These are phyloP conservation scores for Rhizophlyctis rosea DNA, from an alignment of 192 early-diverging fungal genomes.

Conservation along the genomic window DNA sequence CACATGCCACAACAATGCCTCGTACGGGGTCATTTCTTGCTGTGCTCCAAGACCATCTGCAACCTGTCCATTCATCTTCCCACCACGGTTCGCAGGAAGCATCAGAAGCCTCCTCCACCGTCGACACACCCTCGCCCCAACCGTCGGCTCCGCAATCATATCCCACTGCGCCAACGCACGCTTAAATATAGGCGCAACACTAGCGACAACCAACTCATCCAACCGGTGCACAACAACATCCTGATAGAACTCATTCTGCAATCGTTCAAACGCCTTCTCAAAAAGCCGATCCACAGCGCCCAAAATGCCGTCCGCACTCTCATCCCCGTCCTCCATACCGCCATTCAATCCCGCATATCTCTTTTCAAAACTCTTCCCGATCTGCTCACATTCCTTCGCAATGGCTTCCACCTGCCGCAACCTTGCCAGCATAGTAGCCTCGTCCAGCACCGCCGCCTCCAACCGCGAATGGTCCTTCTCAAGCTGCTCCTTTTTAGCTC, in stretches of 20 bases:
- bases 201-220: slow-evolving; percentile 64
- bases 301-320: slow-evolving; percentile 2
- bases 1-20: slow-evolving; percentile 68
- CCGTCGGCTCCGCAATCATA: slow-evolving; percentile 58
- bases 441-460: slow-evolving; percentile 26
- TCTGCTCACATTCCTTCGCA: slow-evolving; percentile 40
- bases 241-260: slow-evolving; percentile 53
- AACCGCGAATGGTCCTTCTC: slow-evolving; percentile 37
- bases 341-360: slow-evolving; percentile 1
- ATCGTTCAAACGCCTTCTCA: slow-evolving; percentile 49
- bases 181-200: slow-evolving; percentile 53
- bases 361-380: slow-evolving; percentile 8
- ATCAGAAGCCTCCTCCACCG: slow-evolving; percentile 60
- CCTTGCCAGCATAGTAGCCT: slow-evolving; percentile 42
- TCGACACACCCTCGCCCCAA: slow-evolving; percentile 46
- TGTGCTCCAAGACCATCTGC: background rate
- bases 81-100: slow-evolving; percentile 14
- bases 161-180: slow-evolving; percentile 56
- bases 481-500: slow-evolving; percentile 22
- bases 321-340: background rate
- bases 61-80: background rate
- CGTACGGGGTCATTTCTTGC: slow-evolving; percentile 68
- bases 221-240: slow-evolving; percentile 59
- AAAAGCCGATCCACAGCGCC: too few species aligned
- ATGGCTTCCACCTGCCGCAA: slow-evolving; percentile 44